Conservation (phyloP, 2,329 filamentous ascomycete genomes). For the Fusarium aywerte region DNA sequence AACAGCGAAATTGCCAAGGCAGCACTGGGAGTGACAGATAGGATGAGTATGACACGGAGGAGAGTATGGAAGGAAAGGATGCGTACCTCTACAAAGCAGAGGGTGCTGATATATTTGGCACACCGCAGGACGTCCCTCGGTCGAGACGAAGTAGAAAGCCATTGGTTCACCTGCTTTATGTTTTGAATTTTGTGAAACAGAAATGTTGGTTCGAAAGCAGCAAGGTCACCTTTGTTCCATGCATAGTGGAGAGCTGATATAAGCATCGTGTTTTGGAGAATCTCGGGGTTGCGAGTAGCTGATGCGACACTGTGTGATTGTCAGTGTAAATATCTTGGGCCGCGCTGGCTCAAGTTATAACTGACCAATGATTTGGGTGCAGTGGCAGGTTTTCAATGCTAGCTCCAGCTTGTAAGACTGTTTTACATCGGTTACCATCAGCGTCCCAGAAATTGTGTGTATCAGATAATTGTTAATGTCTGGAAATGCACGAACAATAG, state of each 20-base stretch:
- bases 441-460: neutral
- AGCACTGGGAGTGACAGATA: neutral
- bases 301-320: neutral
- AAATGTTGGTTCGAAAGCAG: neutral
- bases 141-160: neutral
- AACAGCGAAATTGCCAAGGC: neutral
- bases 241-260: neutral
- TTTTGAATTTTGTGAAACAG: neutral
- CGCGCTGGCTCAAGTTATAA: neutral
- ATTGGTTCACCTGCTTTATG: neutral
- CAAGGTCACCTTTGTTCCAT: neutral
- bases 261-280: neutral
- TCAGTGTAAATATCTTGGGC: neutral
- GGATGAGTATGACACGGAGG: neutral
- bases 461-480: neutral
- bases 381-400: neutral
- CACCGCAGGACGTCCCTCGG: neutral
- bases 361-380: neutral
- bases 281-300: neutral
- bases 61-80: rapidly evolving
- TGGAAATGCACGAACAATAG: neutral
- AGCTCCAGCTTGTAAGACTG: neutral
- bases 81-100: neutral
- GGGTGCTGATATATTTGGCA: neutral
- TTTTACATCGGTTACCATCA: neutral